Evolutionary conservation across 2,329 filamentous ascomycete species (phyloP), one percentile per base, ranked within the genome.

Genomic region (Apiospora aurea): DNA sequence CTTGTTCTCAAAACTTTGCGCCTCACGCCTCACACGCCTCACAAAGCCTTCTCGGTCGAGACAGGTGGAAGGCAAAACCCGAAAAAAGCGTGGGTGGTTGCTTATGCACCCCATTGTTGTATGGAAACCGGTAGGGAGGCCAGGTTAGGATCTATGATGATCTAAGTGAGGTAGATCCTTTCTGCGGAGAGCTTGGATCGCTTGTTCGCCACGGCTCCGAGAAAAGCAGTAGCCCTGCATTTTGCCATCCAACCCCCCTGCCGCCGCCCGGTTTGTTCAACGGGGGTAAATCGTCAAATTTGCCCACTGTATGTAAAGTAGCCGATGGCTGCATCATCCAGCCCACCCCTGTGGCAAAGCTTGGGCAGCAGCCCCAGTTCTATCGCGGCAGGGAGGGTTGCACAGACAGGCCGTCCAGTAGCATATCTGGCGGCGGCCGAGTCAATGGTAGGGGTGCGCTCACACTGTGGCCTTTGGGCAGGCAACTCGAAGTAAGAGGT

Each of bases 131-230:
- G 57, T 64, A 64, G 34, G 21, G 57, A 38, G 34, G 34, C 2
- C 34, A 38, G 34, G 53, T 8, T 38, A 29, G 29, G 57, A 41
- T 64, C 57, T 64, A 34, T 64, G 34, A 41, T 64, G 57, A 64
- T 64, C 57, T 64, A 13, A 41, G 29, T 3, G 14, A 21, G 18
- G 57, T 64, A 64, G 57, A 64, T 64, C 57, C 10, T 64, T 61
- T 13, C 21, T 43, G 57, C 57, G 34, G 57, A 64, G 57, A 64
- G 34, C 57, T 41, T 64, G 57, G 29, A 64, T 64, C 53, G 53
- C 53, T 38, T 64, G 57, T 64, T 64, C 34, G 57, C 57, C 57
- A 64, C 57, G 57, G 34, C 34, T 21, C 57, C 53, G 29, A 61
- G 38, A 38, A 38, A 38, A 29, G 26, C 26, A 29, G 26, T 29